Base-by-base conservation (phyloP, 352 stramenopile species). In the Globisporangium sylvaticum region DNA sequence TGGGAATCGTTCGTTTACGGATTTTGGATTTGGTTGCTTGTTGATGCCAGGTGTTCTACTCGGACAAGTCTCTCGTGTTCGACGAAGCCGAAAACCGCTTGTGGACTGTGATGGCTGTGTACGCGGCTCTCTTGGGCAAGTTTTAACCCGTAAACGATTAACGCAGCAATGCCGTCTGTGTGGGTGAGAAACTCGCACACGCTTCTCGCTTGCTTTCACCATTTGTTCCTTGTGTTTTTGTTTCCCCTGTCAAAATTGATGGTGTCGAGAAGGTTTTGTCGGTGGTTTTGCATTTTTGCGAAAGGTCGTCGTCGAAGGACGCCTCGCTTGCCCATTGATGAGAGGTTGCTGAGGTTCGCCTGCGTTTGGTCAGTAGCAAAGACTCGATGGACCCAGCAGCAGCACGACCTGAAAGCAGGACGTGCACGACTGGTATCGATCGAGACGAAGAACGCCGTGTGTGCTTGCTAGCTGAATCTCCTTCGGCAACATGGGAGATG, bases 61-160 rank as follows among this genome's bases (percentile, higher is more conserved):
- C 86, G 62, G 76, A 96, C 55, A 82, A 94, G 70, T 98, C 92
- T 67, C 76, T 99, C 32, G 96, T 99, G 3, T 99, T 99, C 61
- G 87, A 97, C 52, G 97, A 99, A 81, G 97, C 97, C 0, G 97
- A 99, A 74, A 99, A 99, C 75, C 90, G 97, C 53, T 97, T 99
- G 84, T 99, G 97, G 97, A 99, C 97, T 3, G 97, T 99, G 68
- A 99, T 99, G 97, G 95, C 97, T 31, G 95, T 99, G 44, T 94
- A 90, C 68, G 77, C 86, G 0, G 83, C 87, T 31, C 72, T 91
- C 20, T 65, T 90, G 3, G 81, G 78, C 65, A 88, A 88, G 67
- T 85, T 83, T 29, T 87, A n/a, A n/a, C n/a, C n/a, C n/a, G n/a
- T n/a, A 79, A 61, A 22, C 7, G 29, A 48, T 8, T 48, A 44